Evolutionary conservation across 192 early-diverging fungal genomes (phyloP), one percentile per base, ranked within the genome.

Genomic region (Phlyctochytrium planicorne): DNA sequence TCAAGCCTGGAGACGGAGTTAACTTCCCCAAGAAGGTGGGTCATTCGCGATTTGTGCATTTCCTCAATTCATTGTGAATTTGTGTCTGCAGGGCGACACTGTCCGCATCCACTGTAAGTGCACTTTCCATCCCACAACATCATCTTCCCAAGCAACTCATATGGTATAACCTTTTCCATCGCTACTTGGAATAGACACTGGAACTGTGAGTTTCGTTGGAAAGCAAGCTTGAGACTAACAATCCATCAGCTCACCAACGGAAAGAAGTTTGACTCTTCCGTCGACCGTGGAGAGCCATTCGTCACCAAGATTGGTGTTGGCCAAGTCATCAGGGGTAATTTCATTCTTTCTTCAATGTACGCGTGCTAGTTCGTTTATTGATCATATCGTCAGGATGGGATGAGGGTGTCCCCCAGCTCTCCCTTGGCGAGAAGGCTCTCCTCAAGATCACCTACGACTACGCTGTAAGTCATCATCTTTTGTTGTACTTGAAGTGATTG

Each of bases 401-500:
- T 71, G 82, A 88, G 84, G 95, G 93, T 77, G 94, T 98, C 59
- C 92, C 93, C n/a, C 80, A 94, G 77, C 88, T 98, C 88, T 93
- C 90, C 59, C 70, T 96, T 31, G 94, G 94, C 69, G 88, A 97
- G 84, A 81, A 83, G 66, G 93, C 94, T 55, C 92, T 78, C 67
- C 81, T 98, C 32, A 83, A 80, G 62, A 95, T 95, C 72, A 86
- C 90, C 50, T 78, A 89, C 67, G 93, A 93, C 73, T 93, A 80
- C 77, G 92, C 83, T 36, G 55, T 57, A 25, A 57, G 55, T 57
- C 10, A 20, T 65, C 1, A 14, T 61, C 24, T 53, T 1, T 71
- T 69, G 17, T 23, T 71, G 24, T 62, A 34, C 30, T 50, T 63
- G 57, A 2, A 30, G 37, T 23, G 70, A 27, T 73, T 29, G 34